These are phyloP conservation scores for Aegle marmelos DNA, from an alignment of 345 rosid species.

Conservation along the genomic window DNA sequence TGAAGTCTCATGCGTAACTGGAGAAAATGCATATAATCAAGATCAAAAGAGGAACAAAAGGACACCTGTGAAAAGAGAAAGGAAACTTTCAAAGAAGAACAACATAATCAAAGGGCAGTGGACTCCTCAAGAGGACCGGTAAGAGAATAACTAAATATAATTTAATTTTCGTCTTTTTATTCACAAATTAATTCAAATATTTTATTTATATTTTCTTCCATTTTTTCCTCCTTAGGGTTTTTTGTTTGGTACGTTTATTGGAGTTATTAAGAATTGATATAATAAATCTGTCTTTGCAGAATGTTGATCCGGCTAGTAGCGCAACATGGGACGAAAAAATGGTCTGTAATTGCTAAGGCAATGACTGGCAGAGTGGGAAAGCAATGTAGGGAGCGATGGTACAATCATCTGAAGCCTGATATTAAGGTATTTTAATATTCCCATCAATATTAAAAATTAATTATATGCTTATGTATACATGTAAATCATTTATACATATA, in stretches of 20 bases:
- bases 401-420: constrained; percentile 78
- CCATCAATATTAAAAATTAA: not conserved
- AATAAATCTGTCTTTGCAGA: constrained; percentile 26
- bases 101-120: constrained; percentile 66
- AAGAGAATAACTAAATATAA: not conserved
- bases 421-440: constrained; percentile 52
- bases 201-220: not conserved
- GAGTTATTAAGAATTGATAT: not conserved
- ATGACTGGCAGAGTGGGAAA: constrained; percentile 70
- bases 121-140: constrained; percentile 65
- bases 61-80: constrained; percentile 17
- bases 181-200: not conserved
- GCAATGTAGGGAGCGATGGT: constrained; percentile 93
- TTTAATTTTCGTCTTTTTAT: not conserved
- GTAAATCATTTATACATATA: too few relatives aligned
- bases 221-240: not conserved
- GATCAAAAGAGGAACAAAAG: constrained; percentile 23
- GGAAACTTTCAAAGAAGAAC: constrained; percentile 24
- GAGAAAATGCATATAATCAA: constrained; percentile 9
- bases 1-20: constrained; percentile 21
- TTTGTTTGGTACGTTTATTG: not conserved
- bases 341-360: constrained; percentile 67
- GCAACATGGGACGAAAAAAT: constrained; percentile 52
- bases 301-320: constrained; percentile 46
- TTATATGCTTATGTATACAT: too few relatives aligned